Conservation (phyloP, 2,329 filamentous ascomycete genomes). For the Colletotrichum higginsianum region DNA sequence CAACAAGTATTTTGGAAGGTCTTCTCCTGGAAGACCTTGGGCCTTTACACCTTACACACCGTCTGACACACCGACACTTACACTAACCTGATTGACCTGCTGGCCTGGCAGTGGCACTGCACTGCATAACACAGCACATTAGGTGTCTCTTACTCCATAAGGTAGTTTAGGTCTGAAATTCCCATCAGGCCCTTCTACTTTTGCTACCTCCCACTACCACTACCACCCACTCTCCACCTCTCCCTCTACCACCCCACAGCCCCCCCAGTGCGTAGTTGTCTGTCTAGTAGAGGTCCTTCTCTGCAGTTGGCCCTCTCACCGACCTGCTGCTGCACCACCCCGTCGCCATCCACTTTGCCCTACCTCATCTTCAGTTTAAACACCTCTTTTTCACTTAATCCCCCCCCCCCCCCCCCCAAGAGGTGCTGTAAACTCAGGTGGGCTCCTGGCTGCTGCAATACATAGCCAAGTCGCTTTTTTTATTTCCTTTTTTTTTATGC, state of each 20-base stretch:
- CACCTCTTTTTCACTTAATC: not conserved
- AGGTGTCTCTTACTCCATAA: conserved; percentile 9
- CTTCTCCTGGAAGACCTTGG: not conserved
- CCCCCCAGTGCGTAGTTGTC: conserved; percentile 30
- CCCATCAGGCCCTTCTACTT: conserved; percentile 30
- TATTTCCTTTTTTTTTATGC: conserved; percentile 22
- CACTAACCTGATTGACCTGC: not conserved
- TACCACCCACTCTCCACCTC: not conserved
- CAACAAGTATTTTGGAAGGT: not conserved
- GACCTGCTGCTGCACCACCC: conserved; percentile 16
- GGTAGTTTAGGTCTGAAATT: conserved; percentile 7
- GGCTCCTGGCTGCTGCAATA: conserved; percentile 23
- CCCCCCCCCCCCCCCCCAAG: not conserved
- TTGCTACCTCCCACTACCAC: conserved; percentile 9
- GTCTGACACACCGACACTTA: not conserved
- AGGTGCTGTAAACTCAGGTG: not conserved
- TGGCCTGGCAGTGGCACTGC: not conserved
- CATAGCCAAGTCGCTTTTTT: not conserved
- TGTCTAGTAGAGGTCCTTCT: conserved; percentile 23
- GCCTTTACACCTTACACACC: not conserved
- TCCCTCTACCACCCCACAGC: conserved; percentile 33
- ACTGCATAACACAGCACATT: conserved; percentile 3
- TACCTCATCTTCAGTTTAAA: conserved; percentile 10
- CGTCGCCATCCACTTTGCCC: conserved; percentile 35
- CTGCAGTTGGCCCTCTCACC: conserved; percentile 27